phyloP scores from a whole-genome alignment of 2,329 filamentous ascomycete species.

The Coniochaeta sp. region DNA sequence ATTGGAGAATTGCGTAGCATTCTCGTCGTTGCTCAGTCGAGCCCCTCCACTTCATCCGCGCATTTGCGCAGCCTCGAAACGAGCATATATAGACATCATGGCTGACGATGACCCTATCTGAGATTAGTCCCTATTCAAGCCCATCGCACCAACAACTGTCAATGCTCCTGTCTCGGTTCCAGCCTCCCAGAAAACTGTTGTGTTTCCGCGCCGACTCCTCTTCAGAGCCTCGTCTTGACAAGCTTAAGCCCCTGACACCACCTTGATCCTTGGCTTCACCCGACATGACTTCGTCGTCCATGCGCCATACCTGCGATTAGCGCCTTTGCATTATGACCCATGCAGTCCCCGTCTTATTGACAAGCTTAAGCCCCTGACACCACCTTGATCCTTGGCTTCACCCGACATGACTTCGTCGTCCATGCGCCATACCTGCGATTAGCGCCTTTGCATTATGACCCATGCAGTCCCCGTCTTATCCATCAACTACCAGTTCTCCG shows the following conservation, averaged over 20 bases:
- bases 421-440: not conserved
- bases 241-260: too few species aligned
- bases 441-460: conserved; percentile 4
- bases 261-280: not conserved
- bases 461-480: not conserved
- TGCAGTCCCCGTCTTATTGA: too few species aligned
- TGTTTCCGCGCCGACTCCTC: too few species aligned
- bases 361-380: too few species aligned
- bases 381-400: not conserved
- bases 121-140: not conserved
- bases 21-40: not conserved
- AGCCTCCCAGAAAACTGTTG: too few species aligned
- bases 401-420: conserved; percentile 1
- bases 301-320: not conserved
- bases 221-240: too few species aligned
- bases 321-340: conserved; percentile 4
- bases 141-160: not conserved
- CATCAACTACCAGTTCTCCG: not conserved
- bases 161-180: not conserved
- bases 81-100: not conserved
- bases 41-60: not conserved
- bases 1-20: conserved; percentile 2
- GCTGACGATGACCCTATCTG: not conserved
- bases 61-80: not conserved
- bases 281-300: conserved; percentile 1